These are phyloP conservation scores for Taphrina flavorubra DNA, from an alignment of 1,139 yeast genomes.

Conservation along the genomic window DNA sequence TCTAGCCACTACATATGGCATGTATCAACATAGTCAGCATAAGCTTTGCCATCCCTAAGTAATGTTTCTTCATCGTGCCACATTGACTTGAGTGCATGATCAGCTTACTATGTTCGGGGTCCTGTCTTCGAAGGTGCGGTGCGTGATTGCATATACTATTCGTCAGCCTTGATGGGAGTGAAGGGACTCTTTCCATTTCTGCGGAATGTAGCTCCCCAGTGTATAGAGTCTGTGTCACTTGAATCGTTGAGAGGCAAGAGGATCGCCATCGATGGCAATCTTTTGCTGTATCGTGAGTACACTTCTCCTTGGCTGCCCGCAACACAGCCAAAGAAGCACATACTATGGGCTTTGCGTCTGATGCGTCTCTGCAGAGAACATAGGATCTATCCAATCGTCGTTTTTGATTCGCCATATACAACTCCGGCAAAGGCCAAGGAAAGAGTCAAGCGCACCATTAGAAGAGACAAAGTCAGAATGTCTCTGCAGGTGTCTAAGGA, in stretches of 20 bases:
- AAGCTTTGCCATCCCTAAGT: no score
- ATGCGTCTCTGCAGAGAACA: conserved; percentile 19
- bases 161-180: conserved; percentile 28
- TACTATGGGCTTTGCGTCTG: conserved; percentile 25
- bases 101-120: no score
- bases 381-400: conserved; percentile 23
- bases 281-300: conserved; percentile 31
- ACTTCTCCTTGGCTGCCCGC: conserved; percentile 31
- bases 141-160: background rate
- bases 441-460: conserved; percentile 17
- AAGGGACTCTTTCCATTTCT: conserved; percentile 31
- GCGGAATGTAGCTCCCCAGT: conserved; percentile 6
- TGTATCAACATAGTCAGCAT: no score
- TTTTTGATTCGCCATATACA: conserved; percentile 32
- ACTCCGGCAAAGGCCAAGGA: conserved; percentile 40
- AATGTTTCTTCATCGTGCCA: no score
- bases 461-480: background rate
- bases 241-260: conserved; percentile 21
- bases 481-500: conserved; percentile 5
- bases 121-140: no score
- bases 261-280: conserved; percentile 34
- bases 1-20: no score
- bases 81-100: no score
- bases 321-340: conserved; percentile 16
- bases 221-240: background rate